Conservation (phyloP, 2,329 filamentous ascomycete species). For the Colletotrichum chlorophyti region DNA sequence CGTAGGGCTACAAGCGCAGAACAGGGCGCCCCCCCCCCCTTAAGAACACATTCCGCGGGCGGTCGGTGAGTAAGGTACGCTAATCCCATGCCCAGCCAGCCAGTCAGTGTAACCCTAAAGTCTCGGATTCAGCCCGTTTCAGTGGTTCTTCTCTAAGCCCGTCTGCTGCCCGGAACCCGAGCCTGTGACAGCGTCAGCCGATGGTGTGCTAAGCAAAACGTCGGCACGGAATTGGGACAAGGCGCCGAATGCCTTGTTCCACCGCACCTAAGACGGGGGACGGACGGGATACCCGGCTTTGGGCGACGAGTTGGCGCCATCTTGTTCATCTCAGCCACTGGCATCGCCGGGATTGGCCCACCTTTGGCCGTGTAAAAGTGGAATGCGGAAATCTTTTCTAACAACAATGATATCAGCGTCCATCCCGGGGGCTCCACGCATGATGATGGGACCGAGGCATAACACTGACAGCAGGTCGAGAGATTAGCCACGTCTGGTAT, state of each 20-base stretch:
- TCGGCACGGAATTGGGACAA: conserved; percentile 20
- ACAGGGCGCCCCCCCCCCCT: no score
- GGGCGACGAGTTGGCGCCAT: neutral
- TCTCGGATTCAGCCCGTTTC: no score
- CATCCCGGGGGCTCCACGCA: conserved; percentile 23
- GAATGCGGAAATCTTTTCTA: conserved; percentile 12
- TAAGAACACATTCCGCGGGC: no score
- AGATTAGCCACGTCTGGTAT: conserved; percentile 10
- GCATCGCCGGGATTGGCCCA: conserved; percentile 11
- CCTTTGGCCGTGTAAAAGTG: conserved; percentile 23
- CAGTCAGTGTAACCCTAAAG: no score
- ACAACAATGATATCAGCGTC: conserved; percentile 24
- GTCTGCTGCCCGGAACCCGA: no score
- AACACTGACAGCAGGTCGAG: neutral
- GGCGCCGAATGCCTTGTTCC: conserved; percentile 23
- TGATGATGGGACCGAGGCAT: conserved; percentile 26
- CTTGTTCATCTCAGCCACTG: conserved; percentile 19
- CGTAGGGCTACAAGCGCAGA: no score
- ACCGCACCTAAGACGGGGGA: conserved; percentile 10
- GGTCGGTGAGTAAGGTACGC: no score
- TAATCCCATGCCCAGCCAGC: no score
- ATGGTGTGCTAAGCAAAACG: neutral
- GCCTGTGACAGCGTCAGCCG: no score
- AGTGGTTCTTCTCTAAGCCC: no score
- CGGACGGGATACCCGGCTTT: conserved; percentile 20